Evolutionary conservation across 495 filamentous ascomycete species (phyloP), one percentile per base, ranked within the genome.

Genomic region (Podospora didyma): DNA sequence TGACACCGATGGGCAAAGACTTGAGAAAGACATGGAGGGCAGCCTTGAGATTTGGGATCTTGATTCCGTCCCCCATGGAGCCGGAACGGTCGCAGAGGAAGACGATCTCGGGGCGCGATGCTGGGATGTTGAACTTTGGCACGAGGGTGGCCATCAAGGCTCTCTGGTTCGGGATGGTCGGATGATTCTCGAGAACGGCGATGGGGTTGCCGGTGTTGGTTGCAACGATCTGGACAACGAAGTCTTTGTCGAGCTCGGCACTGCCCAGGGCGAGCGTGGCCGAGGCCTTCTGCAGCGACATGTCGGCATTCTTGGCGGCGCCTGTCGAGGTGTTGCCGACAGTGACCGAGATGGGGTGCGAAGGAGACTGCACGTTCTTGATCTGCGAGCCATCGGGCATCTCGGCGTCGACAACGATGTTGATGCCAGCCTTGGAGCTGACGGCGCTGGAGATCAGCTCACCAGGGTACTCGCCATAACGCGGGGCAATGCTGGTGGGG

Each of bases 21-120:
- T 88, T 89, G 31, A 91, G 72, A 59, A 90, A 87, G n/a, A 89
- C 68, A 2, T 74, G 74, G 23, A 90, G 72, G 2, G 86, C 87
- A 7, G 76, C 71, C 16, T 76, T 64, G 23, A 88, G 67, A 16
- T 81, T 80, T 1, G 60, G 35, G 2, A 88, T 88, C 26, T 79
- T 80, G 34, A 68, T 65, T 1, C 57, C 55, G 1, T 20, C 22
- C 0, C 45, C 26, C 88, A 92, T 90, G 53, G 79, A 84, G 0
- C 86, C 86, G 47, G 82, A 86, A 39, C 85, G 78, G 62, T 92
- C 88, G 51, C 81, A 82, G 7, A 92, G 65, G 50, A 92, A 89
- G 31, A 90, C 80, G 20, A 90, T 75, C 61, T 92, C 88, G 1
- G 84, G 80, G 26, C 69, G 69, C 1, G 71, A 62, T 0, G 70